These are phyloP conservation scores for Phoenix dactylifera DNA, from an alignment of 176 grass and related monocot species.

Conservation along the genomic window DNA sequence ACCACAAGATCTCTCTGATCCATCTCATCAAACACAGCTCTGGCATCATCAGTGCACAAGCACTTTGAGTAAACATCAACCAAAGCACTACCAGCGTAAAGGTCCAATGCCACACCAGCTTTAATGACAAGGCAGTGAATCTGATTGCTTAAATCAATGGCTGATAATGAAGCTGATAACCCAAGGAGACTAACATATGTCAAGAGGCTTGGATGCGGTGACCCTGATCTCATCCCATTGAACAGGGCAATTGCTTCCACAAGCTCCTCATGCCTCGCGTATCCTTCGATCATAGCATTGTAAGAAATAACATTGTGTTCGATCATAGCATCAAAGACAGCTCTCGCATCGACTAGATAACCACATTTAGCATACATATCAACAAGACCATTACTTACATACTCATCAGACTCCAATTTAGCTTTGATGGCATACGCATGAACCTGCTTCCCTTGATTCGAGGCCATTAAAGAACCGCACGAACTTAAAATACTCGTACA, in stretches of 20 bases:
- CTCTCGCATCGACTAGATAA: conserved; percentile 39
- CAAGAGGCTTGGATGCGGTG: conserved; percentile 34
- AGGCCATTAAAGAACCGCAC: conserved; percentile 37
- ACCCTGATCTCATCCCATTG: conserved; percentile 49
- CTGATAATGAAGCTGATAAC: conserved; percentile 37
- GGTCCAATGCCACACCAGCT: conserved; percentile 41
- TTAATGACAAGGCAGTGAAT: conserved; percentile 58
- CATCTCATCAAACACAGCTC: conserved; percentile 44
- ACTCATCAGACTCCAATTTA: conserved; percentile 39
- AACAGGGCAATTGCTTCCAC: conserved; percentile 39
- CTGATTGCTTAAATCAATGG: conserved; percentile 55
- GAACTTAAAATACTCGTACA: conserved; percentile 61
- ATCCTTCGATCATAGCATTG: conserved; percentile 86
- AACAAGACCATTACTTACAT: conserved; percentile 75
- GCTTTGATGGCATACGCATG: conserved; percentile 61
- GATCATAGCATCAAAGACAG: conserved; percentile 42
- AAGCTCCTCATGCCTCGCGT: conserved; percentile 41
- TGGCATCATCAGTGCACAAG: conserved; percentile 50
- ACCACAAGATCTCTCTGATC: conserved; percentile 52
- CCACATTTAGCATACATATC: conserved; percentile 74
- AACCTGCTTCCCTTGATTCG: conserved; percentile 57
- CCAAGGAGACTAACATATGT: conserved; percentile 69
- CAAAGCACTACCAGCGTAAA: conserved; percentile 52
- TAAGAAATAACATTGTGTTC: conserved; percentile 49
- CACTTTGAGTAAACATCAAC: conserved; percentile 77